These are phyloP conservation scores for Trichoderma oligosporum DNA, from an alignment of 2,329 filamentous ascomycete genomes.

Conservation along the genomic window DNA sequence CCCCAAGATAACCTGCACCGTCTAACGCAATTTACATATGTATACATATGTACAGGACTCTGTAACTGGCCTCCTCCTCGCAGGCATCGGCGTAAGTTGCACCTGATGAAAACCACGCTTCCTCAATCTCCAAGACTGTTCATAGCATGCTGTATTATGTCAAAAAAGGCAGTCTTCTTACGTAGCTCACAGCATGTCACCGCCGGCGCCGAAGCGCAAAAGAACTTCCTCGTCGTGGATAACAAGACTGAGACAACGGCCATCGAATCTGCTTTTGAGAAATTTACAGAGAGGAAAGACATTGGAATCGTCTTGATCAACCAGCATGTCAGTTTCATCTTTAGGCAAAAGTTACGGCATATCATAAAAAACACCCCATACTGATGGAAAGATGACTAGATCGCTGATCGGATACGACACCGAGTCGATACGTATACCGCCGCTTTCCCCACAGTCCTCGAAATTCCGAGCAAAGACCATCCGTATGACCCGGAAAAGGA, in stretches of 20 bases:
- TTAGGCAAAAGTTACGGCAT: too few relatives aligned
- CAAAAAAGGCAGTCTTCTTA: not conserved
- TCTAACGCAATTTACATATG: conserved; percentile 28
- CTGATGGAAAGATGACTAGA: conserved; percentile 47
- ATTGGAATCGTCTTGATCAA: conserved; percentile 97
- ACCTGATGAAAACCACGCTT: not conserved
- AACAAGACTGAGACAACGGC: conserved; percentile 81
- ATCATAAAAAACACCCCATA: not conserved
- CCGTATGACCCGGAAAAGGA: conserved; percentile 99
- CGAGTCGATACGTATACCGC: conserved; percentile 88
- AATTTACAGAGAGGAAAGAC: conserved; percentile 87
- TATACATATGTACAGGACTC: conserved; percentile 64
- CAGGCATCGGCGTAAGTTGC: conserved; percentile 77
- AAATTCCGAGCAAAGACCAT: conserved; percentile 98
- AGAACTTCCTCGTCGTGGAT: conserved; percentile 98
- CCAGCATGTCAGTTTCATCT: conserved; percentile 68
- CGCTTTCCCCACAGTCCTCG: conserved; percentile 91
- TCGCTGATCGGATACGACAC: conserved; percentile 90
- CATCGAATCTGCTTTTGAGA: conserved; percentile 87
- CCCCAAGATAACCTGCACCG: not conserved
- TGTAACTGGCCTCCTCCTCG: conserved; percentile 90
- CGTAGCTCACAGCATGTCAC: conserved; percentile 73
- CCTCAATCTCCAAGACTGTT: not conserved
- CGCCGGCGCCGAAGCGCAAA: conserved; percentile 79
- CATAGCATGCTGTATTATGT: not conserved